Evolutionary conservation across 75 land plant genomes (phyloP).

Genomic region (Sequoiadendron giganteum): DNA sequence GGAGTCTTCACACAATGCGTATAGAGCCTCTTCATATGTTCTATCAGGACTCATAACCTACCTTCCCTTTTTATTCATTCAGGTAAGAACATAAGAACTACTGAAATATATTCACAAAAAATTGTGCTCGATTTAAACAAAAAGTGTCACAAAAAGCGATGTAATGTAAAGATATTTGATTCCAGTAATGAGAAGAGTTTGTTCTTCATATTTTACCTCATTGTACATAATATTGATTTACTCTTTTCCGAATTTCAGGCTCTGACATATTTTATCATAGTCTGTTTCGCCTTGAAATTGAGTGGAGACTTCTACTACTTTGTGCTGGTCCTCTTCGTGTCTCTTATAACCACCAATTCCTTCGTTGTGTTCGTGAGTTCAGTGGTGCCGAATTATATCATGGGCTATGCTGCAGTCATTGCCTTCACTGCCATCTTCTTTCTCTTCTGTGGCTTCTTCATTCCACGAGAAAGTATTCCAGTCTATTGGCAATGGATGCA

Average conservation of each 20-base stretch:
- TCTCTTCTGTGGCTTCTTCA: conserved; percentile 78
- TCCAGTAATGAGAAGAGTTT: too few relatives aligned
- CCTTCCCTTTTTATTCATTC: conserved; percentile 59
- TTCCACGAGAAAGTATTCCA: conserved; percentile 36
- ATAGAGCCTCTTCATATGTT: conserved; percentile 67
- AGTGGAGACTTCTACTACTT: conserved; percentile 54
- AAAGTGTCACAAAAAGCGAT: too few relatives aligned
- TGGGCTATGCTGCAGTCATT: conserved; percentile 76
- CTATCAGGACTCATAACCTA: conserved; percentile 60
- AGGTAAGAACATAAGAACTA: background rate
- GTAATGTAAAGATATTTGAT: too few relatives aligned
- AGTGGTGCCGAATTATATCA: conserved; percentile 64
- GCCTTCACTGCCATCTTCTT: conserved; percentile 80
- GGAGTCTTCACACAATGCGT: conserved; percentile 73
- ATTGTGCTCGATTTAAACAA: too few relatives aligned
- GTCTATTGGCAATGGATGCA: conserved; percentile 35
- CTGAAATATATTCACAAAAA: too few relatives aligned
- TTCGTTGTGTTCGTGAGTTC: conserved; percentile 70
- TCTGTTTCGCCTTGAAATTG: conserved; percentile 48
- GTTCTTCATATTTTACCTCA: too few relatives aligned
- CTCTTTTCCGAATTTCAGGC: conserved; percentile 23
- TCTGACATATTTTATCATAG: conserved; percentile 38
- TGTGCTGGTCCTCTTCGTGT: conserved; percentile 57
- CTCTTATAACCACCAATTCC: conserved; percentile 68
- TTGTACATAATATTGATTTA: too few relatives aligned